These are phyloP conservation scores for Aphanomyces invadans DNA, from an alignment of 352 stramenopile species.

Conservation along the genomic window DNA sequence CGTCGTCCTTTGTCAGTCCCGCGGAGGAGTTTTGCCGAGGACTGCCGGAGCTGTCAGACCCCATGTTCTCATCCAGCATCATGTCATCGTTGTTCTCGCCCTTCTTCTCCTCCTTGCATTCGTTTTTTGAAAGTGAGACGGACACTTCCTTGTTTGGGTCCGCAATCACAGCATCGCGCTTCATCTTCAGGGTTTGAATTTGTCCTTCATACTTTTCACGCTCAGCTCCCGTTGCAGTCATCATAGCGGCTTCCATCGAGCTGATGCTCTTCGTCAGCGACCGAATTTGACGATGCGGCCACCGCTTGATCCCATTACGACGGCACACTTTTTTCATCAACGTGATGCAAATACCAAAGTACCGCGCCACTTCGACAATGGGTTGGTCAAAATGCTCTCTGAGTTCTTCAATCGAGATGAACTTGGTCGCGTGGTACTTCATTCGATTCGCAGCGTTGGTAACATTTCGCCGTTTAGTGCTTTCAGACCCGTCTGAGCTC, in stretches of 20 bases:
- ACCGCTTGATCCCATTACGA: conserved; percentile 62
- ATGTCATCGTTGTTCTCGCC: conserved; percentile 40
- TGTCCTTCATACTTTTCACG: conserved; percentile 81
- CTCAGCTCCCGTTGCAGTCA: conserved; percentile 67
- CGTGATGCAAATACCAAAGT: conserved; percentile 87
- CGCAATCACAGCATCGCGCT: conserved; percentile 79
- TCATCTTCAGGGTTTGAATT: conserved; percentile 71
- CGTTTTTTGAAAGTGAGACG: conserved; percentile 11
- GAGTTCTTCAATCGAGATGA: conserved; percentile 83
- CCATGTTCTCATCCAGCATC: background rate
- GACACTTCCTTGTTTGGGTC: conserved; percentile 74
- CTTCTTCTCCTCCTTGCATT: conserved; percentile 29
- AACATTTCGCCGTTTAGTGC: conserved; percentile 66
- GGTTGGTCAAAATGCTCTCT: conserved; percentile 77
- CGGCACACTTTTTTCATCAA: conserved; percentile 81
- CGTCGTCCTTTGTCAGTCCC: conserved; percentile 7
- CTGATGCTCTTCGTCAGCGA: conserved; percentile 83
- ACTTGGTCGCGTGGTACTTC: conserved; percentile 80
- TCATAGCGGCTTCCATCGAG: conserved; percentile 83
- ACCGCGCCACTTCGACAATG: conserved; percentile 84
- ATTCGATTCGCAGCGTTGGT: conserved; percentile 76
- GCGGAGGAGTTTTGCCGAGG: background rate
- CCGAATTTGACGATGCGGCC: conserved; percentile 61
- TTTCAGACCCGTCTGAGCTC: conserved; percentile 60
- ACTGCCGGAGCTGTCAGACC: conserved; percentile 18